These are phyloP conservation scores for Phytopythium montanum DNA, from an alignment of 352 stramenopile species.

Conservation along the genomic window DNA sequence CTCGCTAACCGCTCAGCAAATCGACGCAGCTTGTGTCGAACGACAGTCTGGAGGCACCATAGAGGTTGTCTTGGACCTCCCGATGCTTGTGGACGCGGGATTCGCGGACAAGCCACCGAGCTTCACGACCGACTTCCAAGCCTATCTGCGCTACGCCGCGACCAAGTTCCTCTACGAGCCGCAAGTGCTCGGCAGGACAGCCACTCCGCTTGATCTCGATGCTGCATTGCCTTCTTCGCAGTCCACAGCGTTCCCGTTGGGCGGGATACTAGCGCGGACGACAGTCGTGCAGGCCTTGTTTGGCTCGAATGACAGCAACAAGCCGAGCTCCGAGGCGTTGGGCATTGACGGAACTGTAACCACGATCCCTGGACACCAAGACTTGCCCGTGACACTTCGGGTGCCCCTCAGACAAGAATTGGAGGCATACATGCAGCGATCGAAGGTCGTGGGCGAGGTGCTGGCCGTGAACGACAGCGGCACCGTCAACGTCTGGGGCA, in stretches of 20 bases:
- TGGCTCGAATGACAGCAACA: constrained; percentile 6
- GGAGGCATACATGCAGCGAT: constrained; percentile 27
- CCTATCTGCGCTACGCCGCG: constrained; percentile 43
- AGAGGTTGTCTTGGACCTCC: constrained; percentile 32
- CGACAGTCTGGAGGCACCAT: neutral
- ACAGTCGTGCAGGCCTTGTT: constrained; percentile 25
- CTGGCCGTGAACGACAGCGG: constrained; percentile 31
- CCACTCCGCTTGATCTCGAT: constrained; percentile 3
- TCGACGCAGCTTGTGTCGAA: constrained; percentile 19
- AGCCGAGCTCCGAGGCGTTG: neutral
- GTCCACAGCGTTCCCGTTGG: constrained; percentile 15
- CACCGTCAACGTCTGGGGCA: constrained; percentile 24
- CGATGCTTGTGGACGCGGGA: constrained; percentile 20
- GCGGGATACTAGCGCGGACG: constrained; percentile 17
- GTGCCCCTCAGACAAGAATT: constrained; percentile 20
- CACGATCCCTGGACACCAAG: neutral
- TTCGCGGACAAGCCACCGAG: constrained; percentile 21
- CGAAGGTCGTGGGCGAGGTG: constrained; percentile 35
- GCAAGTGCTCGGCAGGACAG: constrained; percentile 20
- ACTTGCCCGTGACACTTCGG: constrained; percentile 11
- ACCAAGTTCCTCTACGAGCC: constrained; percentile 59
- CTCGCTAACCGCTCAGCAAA: constrained; percentile 12
- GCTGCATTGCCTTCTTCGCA: neutral
- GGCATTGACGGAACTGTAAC: neutral
- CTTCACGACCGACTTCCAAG: constrained; percentile 37